Conservation (phyloP, 2,329 filamentous ascomycete species). For the Hypoxylon sp. region DNA sequence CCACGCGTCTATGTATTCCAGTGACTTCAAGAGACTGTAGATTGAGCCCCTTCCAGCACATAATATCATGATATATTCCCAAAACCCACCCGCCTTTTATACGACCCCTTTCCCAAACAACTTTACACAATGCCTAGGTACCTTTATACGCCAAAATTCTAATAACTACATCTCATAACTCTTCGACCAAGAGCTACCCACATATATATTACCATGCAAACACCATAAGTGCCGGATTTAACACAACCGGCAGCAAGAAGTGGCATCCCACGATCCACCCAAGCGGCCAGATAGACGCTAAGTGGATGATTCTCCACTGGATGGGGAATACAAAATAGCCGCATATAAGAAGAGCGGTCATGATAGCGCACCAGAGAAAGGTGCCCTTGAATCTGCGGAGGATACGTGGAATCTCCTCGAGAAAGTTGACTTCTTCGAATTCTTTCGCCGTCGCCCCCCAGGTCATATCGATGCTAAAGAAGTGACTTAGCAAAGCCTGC, state of each 20-base stretch:
- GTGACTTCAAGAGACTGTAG: neutral
- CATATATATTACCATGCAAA: conserved; percentile 68
- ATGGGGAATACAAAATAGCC: conserved; percentile 51
- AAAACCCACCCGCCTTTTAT: neutral
- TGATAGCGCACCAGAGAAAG: conserved; percentile 51
- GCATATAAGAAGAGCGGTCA: conserved; percentile 52
- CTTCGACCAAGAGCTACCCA: neutral
- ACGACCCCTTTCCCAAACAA: neutral
- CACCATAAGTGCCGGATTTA: conserved; percentile 76
- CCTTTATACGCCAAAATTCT: conserved; percentile 6
- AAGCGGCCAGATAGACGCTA: conserved; percentile 73
- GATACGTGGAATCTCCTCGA: conserved; percentile 54
- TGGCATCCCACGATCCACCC: conserved; percentile 66
- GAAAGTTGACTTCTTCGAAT: conserved; percentile 54
- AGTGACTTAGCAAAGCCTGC: conserved; percentile 59
- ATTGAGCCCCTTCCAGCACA: conserved; percentile 1
- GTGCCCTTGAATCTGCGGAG: conserved; percentile 55
- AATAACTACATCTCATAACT: neutral
- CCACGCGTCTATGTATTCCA: neutral
- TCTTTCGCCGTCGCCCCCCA: conserved; percentile 57
- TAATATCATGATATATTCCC: neutral
- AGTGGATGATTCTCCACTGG: conserved; percentile 68
- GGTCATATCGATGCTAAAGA: conserved; percentile 61
- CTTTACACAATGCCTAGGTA: neutral
- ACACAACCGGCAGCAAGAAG: conserved; percentile 70